phyloP scores from a whole-genome alignment of 2,329 filamentous ascomycete species.

The Cladosporium sp. region DNA sequence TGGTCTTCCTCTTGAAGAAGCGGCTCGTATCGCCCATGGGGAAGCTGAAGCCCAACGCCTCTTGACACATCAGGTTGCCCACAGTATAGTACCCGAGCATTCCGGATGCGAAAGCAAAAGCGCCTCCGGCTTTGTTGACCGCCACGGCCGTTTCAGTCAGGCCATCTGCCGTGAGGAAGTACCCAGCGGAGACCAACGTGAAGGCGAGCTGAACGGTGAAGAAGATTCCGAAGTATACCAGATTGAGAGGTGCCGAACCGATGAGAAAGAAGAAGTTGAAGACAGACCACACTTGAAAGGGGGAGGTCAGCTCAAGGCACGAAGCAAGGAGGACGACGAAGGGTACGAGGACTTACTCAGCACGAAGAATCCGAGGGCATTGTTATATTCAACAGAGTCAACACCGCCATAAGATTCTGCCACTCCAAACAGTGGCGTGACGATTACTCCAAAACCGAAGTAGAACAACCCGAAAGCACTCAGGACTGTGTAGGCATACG shows the following conservation, averaged over 20 bases:
- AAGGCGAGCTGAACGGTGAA: conserved; percentile 45
- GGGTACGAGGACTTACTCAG: conserved; percentile 35
- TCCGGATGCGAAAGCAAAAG: conserved; percentile 44
- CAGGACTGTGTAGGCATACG: conserved; percentile 50
- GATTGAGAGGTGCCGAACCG: conserved; percentile 42
- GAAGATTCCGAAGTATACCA: conserved; percentile 48
- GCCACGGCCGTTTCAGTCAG: conserved; percentile 30
- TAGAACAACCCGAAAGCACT: conserved; percentile 55
- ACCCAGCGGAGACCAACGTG: conserved; percentile 40
- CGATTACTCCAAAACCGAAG: conserved; percentile 45
- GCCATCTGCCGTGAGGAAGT: conserved; percentile 45
- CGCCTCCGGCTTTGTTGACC: conserved; percentile 44
- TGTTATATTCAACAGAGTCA: conserved; percentile 43
- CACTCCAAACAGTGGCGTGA: conserved; percentile 47
- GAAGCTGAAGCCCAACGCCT: conserved; percentile 34
- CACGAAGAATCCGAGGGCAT: conserved; percentile 49
- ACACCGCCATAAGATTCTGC: conserved; percentile 40
- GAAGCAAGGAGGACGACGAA: too few species aligned
- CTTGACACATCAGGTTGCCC: conserved; percentile 40
- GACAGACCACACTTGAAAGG: conserved; percentile 42
- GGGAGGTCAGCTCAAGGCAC: too few species aligned
- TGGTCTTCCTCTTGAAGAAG: conserved; percentile 34
- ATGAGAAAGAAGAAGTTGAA: conserved; percentile 46
- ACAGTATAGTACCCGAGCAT: conserved; percentile 46
- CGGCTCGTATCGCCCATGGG: conserved; percentile 42